Evolutionary conservation across 73 alveolate species (phyloP).

Genomic region (Effrenium voratum): DNA sequence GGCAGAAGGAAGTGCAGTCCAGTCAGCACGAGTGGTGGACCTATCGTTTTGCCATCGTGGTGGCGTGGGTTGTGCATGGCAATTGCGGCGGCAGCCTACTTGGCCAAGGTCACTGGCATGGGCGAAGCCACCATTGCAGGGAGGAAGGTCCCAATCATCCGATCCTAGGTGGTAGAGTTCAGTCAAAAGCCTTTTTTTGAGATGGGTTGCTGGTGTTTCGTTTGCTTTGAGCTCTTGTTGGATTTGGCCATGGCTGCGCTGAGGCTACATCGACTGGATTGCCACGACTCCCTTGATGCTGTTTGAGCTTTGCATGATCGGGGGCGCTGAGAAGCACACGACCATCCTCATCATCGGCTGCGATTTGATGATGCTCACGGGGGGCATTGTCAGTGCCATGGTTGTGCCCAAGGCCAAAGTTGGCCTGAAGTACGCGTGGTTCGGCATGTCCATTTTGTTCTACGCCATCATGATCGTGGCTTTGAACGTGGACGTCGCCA

Average conservation of each 20-base stretch:
- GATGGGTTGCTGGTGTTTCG: not conserved
- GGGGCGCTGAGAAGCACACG: conserved; percentile 57
- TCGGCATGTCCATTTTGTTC: conserved; percentile 5
- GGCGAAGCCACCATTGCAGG: conserved; percentile 40
- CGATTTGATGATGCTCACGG: conserved; percentile 37
- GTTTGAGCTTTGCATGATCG: conserved; percentile 26
- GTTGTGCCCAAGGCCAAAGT: conserved; percentile 41
- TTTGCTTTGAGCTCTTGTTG: not conserved
- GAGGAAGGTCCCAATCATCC: conserved; percentile 9
- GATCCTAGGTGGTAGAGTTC: not conserved
- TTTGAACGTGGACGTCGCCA: not conserved
- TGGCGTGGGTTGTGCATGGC: conserved; percentile 31
- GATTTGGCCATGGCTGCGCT: not conserved
- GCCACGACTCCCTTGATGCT: conserved; percentile 36
- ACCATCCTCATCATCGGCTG: conserved; percentile 6
- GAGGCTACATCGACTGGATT: conserved; percentile 13
- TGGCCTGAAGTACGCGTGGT: not conserved
- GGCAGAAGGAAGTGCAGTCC: not conserved
- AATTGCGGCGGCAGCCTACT: conserved; percentile 37
- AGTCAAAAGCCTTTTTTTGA: not conserved
- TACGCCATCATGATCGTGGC: not conserved
- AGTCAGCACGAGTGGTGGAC: conserved; percentile 64
- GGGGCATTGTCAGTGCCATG: conserved; percentile 64
- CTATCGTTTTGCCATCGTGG: conserved; percentile 22
- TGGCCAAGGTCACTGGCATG: conserved; percentile 64